Conservation (phyloP, 148 eudicot genomes). For the Vaccinium myrtillus region DNA sequence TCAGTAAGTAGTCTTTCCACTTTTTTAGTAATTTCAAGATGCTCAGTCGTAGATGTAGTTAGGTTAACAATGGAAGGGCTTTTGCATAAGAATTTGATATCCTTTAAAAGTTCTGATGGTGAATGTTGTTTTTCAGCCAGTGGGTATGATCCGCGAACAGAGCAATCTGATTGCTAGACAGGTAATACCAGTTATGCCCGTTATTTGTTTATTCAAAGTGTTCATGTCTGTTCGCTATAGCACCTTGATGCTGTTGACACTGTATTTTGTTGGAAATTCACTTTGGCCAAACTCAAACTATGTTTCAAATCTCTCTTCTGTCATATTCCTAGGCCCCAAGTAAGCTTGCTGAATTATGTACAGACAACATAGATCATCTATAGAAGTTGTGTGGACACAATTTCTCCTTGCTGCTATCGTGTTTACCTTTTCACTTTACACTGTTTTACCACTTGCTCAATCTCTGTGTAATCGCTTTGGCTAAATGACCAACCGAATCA, state of each 20-base stretch:
- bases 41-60: not conserved
- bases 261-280: not conserved
- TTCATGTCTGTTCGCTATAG: not conserved
- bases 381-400: not conserved
- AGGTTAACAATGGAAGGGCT: not conserved
- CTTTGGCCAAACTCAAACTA: not conserved
- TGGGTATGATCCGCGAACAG: conserved; percentile 85
- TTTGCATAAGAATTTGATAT: not conserved
- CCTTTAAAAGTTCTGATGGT: conserved; percentile 13
- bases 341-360: not conserved
- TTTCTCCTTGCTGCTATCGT: conserved; percentile 1
- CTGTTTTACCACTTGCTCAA: not conserved
- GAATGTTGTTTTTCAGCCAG: conserved; percentile 60
- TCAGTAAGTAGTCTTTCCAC: conserved; percentile 48
- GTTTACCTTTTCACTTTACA: not conserved
- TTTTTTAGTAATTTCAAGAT: conserved; percentile 15
- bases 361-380: not conserved
- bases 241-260: not conserved
- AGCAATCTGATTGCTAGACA: conserved; percentile 84
- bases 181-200: conserved; percentile 38
- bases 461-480: not conserved
- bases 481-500: not conserved
- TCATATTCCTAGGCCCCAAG: not conserved
- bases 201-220: not conserved
- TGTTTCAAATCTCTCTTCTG: not conserved